A percentile compares a stretch with the other conserved stretches of the same genome.
Conservation (phyloP, 768 basidiomycete genomes). For the Pleurotus djamor region DNA sequence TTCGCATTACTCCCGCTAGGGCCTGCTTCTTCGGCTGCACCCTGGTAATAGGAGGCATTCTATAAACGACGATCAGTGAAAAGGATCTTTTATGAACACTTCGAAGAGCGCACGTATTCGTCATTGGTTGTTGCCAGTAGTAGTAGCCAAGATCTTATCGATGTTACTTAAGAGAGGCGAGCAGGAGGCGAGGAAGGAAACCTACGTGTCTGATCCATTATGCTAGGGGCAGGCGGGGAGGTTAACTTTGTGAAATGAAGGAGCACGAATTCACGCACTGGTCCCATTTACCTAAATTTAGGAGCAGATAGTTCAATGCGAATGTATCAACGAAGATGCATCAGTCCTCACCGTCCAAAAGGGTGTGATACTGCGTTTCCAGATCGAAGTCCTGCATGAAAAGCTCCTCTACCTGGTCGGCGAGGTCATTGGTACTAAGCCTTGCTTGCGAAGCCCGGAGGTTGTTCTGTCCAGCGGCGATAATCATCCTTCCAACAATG, state of each 20-base stretch:
- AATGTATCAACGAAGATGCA: not conserved
- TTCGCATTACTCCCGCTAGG: constrained; percentile 61
- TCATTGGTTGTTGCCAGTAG: constrained; percentile 75
- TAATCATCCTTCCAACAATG: constrained; percentile 56
- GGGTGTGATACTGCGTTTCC: constrained; percentile 55
- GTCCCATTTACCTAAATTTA: constrained; percentile 54
- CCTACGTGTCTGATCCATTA: constrained; percentile 73
- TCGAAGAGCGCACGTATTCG: constrained; percentile 42
- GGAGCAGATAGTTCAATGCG: not conserved
- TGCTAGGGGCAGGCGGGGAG: constrained; percentile 25
- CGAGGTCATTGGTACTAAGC: constrained; percentile 57
- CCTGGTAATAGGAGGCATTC: constrained; percentile 50
- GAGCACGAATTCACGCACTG: constrained; percentile 50
- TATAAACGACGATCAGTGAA: constrained; percentile 14
- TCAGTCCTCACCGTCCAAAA: constrained; percentile 45
- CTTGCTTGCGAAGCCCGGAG: constrained; percentile 62
- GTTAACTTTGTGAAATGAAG: not conserved
- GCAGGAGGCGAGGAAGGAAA: not conserved
- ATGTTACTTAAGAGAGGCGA: not conserved
- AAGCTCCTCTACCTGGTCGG: constrained; percentile 48
- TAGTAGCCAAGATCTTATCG: constrained; percentile 51
- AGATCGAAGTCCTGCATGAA: constrained; percentile 65
- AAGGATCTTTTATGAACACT: not conserved
- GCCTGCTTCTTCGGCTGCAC: constrained; percentile 56
- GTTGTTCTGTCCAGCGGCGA: constrained; percentile 60